A percentile compares a stretch with the other conserved stretches of the same genome.
Evolutionary conservation across 306 rosid genomes (phyloP).

Genomic region (Trifolium pratense): DNA sequence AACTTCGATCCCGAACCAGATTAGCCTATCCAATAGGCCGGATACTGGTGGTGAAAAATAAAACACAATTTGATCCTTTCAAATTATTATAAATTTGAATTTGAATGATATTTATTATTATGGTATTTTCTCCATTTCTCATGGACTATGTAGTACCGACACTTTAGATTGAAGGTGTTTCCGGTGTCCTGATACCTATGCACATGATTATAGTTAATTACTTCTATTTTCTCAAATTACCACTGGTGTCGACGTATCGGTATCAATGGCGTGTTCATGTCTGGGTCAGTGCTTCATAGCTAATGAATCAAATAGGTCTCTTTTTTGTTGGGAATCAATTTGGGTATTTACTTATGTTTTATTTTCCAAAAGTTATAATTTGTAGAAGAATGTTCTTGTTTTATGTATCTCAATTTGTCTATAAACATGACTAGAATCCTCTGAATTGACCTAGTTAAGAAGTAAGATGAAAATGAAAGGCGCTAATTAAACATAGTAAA

Average conservation of each 20-base stretch:
- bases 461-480: slow-evolving; percentile 1
- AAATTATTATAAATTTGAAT: too few relatives aligned
- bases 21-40: too few relatives aligned
- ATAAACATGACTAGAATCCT: background rate
- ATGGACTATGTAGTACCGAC: background rate
- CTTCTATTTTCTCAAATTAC: background rate
- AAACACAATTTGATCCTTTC: too few relatives aligned
- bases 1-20: too few relatives aligned
- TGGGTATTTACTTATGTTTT: background rate
- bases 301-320: too few relatives aligned
- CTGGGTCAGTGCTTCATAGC: too few relatives aligned
- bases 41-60: too few relatives aligned
- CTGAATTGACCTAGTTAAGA: background rate
- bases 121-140: background rate
- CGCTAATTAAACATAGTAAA: background rate
- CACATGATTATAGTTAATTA: too few relatives aligned
- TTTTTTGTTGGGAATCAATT: background rate
- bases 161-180: background rate
- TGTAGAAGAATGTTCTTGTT: background rate
- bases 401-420: background rate
- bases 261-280: too few relatives aligned
- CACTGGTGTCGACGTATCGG: background rate
- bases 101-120: too few relatives aligned
- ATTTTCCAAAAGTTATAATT: background rate
- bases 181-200: too few relatives aligned